Evolutionary conservation across 306 rosid genomes (phyloP), one percentile per base, ranked within the genome.

Genomic region (Luffa acutangula): DNA sequence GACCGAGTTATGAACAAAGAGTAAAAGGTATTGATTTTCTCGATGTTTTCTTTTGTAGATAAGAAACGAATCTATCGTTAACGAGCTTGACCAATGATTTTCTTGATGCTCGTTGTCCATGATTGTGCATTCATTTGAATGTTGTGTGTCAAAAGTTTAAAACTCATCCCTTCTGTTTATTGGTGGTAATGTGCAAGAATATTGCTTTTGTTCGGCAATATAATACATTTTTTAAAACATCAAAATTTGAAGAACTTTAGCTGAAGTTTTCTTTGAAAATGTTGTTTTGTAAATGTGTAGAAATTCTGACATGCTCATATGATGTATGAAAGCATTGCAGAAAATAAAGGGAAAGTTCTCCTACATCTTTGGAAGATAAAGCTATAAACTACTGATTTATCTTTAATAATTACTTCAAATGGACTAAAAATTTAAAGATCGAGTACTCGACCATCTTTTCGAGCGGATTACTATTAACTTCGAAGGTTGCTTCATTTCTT

Each of bases 1-100:
- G 98, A 94, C 79, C 87, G 80, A 56, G 41, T 89, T 94, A 94
- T 86, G 97, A 94, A 33, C 87, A 86, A 81, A 89, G 84, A 84
- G 96, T 94, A 52, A 94, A 85, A 89, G 98, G 98, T 92, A 81
- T 5, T 12, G 37, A 1, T 54, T 37, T 9, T 41, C 39, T 76
- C 17, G 9, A 7, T 75, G 14, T 36, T 41, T 72, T 45, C 33
- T 17, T 58, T 21, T 58, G 14, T 21, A 58, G 33, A 15, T 66
- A 15, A 66, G 25, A 66, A 18, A 18, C 33, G 7, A 71, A 45
- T 21, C 39, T 46, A 45, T 45, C 3, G 56, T 1, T 11, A 71
- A 46, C 9, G 0, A 45, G 57, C 37, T 43, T n/a, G 6, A 71
- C 10, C 5, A 45, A 21, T 41, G 51, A 42, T 69, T 36, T 34